These are phyloP conservation scores for Rosa persica DNA, from an alignment of 306 rosid species.

Conservation along the genomic window DNA sequence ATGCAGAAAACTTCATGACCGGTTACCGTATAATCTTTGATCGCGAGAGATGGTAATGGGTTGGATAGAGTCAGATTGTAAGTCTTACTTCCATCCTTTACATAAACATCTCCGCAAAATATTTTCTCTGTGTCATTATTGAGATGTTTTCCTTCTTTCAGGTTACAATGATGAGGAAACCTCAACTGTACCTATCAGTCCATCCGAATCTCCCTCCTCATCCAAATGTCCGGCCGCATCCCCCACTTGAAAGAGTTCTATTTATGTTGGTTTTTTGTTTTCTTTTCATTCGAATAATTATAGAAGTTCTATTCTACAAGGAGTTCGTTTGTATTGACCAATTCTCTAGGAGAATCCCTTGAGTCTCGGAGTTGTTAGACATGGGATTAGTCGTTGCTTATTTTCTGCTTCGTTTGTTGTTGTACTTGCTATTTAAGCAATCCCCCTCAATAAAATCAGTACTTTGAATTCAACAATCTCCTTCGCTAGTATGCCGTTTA, in stretches of 20 bases:
- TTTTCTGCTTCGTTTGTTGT: no score
- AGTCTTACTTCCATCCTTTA: constrained; percentile 31
- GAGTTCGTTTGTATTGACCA: no score
- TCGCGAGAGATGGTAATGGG: constrained; percentile 67
- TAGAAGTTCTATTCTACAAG: no score
- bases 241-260: constrained; percentile 11
- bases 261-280: no score
- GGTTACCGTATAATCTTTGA: constrained; percentile 76
- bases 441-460: no score
- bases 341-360: no score
- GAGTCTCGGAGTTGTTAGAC: no score
- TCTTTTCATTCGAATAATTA: no score
- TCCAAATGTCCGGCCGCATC: constrained; percentile 26
- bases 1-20: constrained; percentile 94
- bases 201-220: constrained; percentile 37
- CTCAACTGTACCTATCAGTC: constrained; percentile 33
- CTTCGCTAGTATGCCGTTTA: no score
- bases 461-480: no score
- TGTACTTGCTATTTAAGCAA: no score
- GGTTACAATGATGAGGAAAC: constrained; percentile 51
- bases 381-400: no score
- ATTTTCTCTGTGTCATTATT: constrained; percentile 14
- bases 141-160: constrained; percentile 28
- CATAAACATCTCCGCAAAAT: not conserved
- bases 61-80: constrained; percentile 76